Conservation (phyloP, 2,329 filamentous ascomycete species). For the Cordyceps tenuipes region DNA sequence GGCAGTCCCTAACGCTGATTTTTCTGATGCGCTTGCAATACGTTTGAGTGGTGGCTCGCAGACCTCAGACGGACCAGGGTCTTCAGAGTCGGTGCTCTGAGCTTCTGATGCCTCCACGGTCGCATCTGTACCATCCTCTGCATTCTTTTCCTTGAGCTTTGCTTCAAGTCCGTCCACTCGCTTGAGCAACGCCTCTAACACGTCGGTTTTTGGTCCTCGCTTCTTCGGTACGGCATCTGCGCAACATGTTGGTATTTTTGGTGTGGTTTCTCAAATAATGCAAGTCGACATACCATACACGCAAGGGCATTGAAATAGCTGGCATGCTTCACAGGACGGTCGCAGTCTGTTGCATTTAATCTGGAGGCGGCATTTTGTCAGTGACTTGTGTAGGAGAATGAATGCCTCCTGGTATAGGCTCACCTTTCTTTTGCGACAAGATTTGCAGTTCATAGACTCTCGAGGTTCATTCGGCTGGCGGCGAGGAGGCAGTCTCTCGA, state of each 20-base stretch:
- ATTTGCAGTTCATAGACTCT: slow-evolving; percentile 95
- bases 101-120: neutral
- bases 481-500: slow-evolving; percentile 66
- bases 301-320: slow-evolving; percentile 81
- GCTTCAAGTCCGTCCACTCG: slow-evolving; percentile 79
- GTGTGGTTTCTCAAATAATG: neutral
- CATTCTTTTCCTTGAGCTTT: slow-evolving; percentile 62
- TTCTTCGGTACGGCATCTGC: slow-evolving; percentile 84
- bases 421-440: slow-evolving; percentile 86
- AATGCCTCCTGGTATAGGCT: slow-evolving; percentile 17
- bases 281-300: slow-evolving; percentile 61
- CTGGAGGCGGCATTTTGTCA: slow-evolving; percentile 35
- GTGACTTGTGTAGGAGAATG: neutral
- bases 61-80: slow-evolving; percentile 21
- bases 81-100: slow-evolving; percentile 5
- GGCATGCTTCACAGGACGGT: slow-evolving; percentile 80
- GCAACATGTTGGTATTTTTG: neutral
- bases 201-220: slow-evolving; percentile 81
- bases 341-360: slow-evolving; percentile 87
- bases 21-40: slow-evolving; percentile 27
- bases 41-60: slow-evolving; percentile 35
- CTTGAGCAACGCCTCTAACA: slow-evolving; percentile 75
- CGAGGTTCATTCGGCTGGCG: slow-evolving; percentile 67
- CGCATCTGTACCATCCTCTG: slow-evolving; percentile 13
- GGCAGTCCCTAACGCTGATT: slow-evolving; percentile 27